Evolutionary conservation across 345 rosid genomes (phyloP), one percentile per base, ranked within the genome.

Genomic region (Melaleuca alternifolia): DNA sequence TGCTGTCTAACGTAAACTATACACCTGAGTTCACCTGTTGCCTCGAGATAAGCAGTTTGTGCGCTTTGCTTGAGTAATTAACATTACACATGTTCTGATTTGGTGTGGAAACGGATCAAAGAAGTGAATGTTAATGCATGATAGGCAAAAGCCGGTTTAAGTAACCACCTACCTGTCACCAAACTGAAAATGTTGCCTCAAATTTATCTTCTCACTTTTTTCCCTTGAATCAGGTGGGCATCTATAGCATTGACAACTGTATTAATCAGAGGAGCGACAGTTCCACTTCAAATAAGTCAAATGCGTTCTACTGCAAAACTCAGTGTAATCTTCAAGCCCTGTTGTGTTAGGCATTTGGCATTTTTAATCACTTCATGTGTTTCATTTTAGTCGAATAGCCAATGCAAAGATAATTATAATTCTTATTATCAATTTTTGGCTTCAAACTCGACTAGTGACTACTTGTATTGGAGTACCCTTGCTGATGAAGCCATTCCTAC

Each of bases 241-340:
- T 91, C 93, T 20, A 90, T 92, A 86, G 92, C 57, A 53, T 85
- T 92, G 90, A 91, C 94, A 23, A 92, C 94, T 83, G 65, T 92
- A 83, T 26, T 91, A 50, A 92, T 92, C 53, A 91, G 94, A 84
- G 92, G 92, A 62, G 88, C 87, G 50, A 90, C 91, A 33, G 51
- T 92, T 88, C 94, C 94, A 9, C 84, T 91, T 77, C 92, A 87
- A 59, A 65, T 92, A 87, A 91, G 87, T 91, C 94, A 92, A 85
- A 89, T 92, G 7, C 90, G 89, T 86, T 87, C 91, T 87, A 91
- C 94, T 52, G 56, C 90, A 84, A 92, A 87, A 86, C 92, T 92
- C 79, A 91, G 88, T 85, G 92, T 92, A 13, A 87, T 89, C 75
- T 89, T 84, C 86, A 4, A 52, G 10, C 41, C 28, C 24, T 37